phyloP scores from a whole-genome alignment of 352 stramenopile genomes.

The Phytophthora megakarya region DNA sequence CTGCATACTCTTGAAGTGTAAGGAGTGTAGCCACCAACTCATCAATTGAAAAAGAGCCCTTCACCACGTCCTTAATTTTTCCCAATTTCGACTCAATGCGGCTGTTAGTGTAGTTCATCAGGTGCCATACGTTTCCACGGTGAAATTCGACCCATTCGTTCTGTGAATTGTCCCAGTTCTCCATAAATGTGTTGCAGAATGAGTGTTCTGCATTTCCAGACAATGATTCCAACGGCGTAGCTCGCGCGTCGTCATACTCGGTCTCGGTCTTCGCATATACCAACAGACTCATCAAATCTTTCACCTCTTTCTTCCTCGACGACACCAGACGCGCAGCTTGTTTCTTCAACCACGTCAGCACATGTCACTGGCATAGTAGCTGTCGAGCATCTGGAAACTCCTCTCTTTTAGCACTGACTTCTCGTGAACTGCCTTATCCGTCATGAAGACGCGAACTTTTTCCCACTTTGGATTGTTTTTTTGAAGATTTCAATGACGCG shows the following conservation, averaged over 20 bases:
- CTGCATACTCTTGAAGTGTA: slow-evolving; percentile 3
- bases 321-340: not conserved
- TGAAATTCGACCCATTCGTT: slow-evolving; percentile 9
- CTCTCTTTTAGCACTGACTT: not conserved
- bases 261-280: not conserved
- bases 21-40: slow-evolving; percentile 3
- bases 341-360: slow-evolving; percentile 18
- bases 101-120: slow-evolving; percentile 25
- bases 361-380: slow-evolving; percentile 20
- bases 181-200: not conserved
- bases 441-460: slow-evolving; percentile 8
- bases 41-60: not conserved
- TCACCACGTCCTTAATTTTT: slow-evolving; percentile 8
- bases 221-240: not conserved
- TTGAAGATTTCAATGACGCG: slow-evolving; percentile 10
- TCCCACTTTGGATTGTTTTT: not conserved
- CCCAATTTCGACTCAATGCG: slow-evolving; percentile 14
- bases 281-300: not conserved
- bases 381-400: not conserved
- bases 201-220: not conserved
- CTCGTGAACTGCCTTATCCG: slow-evolving; percentile 12
- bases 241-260: slow-evolving; percentile 2
- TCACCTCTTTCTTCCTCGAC: slow-evolving; percentile 3
- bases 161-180: slow-evolving; percentile 5
- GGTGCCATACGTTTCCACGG: slow-evolving; percentile 10